These are phyloP conservation scores for Allium fistulosum DNA, from an alignment of 106 monocot species.

Conservation along the genomic window DNA sequence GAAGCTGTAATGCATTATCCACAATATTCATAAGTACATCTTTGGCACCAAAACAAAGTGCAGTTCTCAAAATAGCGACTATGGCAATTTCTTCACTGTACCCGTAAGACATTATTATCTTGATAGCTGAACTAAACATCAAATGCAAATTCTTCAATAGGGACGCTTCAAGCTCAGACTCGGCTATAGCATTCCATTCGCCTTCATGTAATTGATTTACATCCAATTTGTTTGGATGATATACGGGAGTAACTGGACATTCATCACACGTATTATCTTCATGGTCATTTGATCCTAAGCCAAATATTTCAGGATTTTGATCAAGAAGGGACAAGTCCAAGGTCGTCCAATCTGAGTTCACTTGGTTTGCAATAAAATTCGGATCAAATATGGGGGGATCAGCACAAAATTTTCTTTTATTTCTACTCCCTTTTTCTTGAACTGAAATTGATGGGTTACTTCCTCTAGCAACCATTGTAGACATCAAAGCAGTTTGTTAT, in stretches of 20 bases:
- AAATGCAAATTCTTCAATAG: constrained; percentile 46
- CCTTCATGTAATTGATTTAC: constrained; percentile 46
- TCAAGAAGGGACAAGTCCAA: constrained; percentile 37
- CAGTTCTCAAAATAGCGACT: constrained; percentile 50
- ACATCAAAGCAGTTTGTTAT: constrained; percentile 14
- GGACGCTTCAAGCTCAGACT: constrained; percentile 71
- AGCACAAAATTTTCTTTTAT: constrained; percentile 82
- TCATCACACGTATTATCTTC: constrained; percentile 31
- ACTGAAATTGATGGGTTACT: constrained; percentile 27
- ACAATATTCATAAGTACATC: constrained; percentile 57
- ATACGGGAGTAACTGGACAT: constrained; percentile 23
- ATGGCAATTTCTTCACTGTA: constrained; percentile 56
- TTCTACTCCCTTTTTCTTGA: constrained; percentile 63
- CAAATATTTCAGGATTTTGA: constrained; percentile 16
- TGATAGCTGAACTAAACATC: constrained; percentile 57
- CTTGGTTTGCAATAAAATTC: constrained; percentile 11
- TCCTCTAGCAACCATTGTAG: constrained; percentile 44
- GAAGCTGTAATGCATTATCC: constrained; percentile 52
- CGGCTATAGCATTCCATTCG: constrained; percentile 53
- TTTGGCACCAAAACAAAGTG: constrained; percentile 40
- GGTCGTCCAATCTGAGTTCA: constrained; percentile 18
- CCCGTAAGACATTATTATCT: constrained; percentile 41
- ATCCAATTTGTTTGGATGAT: constrained; percentile 16
- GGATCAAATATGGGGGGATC: constrained; percentile 43
- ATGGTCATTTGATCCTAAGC: neutral